These are phyloP conservation scores for Ensete ventricosum DNA, from an alignment of 176 grass and related monocot species.

Conservation along the genomic window DNA sequence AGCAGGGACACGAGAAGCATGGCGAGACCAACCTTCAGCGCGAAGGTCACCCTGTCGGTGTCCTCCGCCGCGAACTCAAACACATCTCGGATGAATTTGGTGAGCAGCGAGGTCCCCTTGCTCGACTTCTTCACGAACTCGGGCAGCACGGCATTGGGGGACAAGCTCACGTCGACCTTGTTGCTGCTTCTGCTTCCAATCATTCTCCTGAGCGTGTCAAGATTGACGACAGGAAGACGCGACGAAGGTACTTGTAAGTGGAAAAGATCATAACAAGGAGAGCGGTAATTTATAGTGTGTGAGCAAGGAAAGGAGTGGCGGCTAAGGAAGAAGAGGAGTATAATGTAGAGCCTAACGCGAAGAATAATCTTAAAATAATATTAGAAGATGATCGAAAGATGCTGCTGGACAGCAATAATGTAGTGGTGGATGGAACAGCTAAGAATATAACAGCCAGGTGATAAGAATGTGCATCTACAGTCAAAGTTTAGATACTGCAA, in stretches of 20 bases:
- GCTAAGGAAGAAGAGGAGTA: not conserved
- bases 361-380: not conserved
- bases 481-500: no score
- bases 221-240: not conserved
- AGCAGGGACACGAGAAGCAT: constrained; percentile 50
- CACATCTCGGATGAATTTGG: constrained; percentile 14
- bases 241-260: not conserved
- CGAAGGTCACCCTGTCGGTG: constrained; percentile 31
- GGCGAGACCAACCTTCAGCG: constrained; percentile 40
- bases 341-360: not conserved
- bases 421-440: not conserved
- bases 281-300: no score
- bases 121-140: constrained; percentile 20
- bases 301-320: not conserved
- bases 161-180: constrained; percentile 33
- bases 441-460: not conserved
- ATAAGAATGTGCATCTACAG: no score
- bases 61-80: constrained; percentile 40
- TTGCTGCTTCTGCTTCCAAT: constrained; percentile 13
- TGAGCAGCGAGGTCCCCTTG: not conserved
- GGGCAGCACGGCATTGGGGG: constrained; percentile 38
- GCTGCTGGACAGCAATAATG: constrained; percentile 3
- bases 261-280: not conserved
- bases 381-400: not conserved
- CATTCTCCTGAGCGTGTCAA: constrained; percentile 19